Evolutionary conservation across 2,329 filamentous ascomycete genomes (phyloP).

Genomic region (Dactylellina drechsleri): DNA sequence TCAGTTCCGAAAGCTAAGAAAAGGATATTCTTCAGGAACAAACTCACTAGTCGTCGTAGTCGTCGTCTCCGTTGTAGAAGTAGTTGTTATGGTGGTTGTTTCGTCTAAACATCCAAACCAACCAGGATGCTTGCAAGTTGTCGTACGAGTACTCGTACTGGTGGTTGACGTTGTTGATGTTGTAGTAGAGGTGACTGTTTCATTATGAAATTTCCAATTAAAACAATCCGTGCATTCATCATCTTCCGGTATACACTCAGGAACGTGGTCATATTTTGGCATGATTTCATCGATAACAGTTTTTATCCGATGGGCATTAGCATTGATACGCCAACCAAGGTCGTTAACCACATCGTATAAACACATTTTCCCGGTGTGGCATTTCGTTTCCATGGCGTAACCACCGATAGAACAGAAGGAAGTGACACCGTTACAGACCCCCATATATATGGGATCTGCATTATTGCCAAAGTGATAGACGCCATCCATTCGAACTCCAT

Average conservation of each 20-base stretch:
- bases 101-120: conserved; percentile 58
- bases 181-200: conserved; percentile 82
- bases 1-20: conserved; percentile 2
- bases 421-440: conserved; percentile 88
- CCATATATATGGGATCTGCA: conserved; percentile 93
- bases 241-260: conserved; percentile 77
- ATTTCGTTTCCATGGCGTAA: conserved; percentile 92
- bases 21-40: background rate
- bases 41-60: conserved; percentile 51
- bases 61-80: conserved; percentile 54
- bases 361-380: conserved; percentile 87
- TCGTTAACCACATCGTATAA: conserved; percentile 92
- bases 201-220: conserved; percentile 93
- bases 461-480: conserved; percentile 94
- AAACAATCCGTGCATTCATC: conserved; percentile 87
- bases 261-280: conserved; percentile 81
- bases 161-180: conserved; percentile 71
- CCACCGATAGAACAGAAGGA: conserved; percentile 90
- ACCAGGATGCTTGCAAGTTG: conserved; percentile 57
- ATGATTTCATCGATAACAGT: conserved; percentile 89
- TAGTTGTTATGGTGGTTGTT: conserved; percentile 55
- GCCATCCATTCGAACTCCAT: conserved; percentile 77
- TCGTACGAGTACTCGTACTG: conserved; percentile 60
- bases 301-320: conserved; percentile 89
- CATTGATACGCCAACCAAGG: conserved; percentile 89